These are phyloP conservation scores for Hamigera avellanea DNA, from an alignment of 495 filamentous ascomycete genomes.

Conservation along the genomic window DNA sequence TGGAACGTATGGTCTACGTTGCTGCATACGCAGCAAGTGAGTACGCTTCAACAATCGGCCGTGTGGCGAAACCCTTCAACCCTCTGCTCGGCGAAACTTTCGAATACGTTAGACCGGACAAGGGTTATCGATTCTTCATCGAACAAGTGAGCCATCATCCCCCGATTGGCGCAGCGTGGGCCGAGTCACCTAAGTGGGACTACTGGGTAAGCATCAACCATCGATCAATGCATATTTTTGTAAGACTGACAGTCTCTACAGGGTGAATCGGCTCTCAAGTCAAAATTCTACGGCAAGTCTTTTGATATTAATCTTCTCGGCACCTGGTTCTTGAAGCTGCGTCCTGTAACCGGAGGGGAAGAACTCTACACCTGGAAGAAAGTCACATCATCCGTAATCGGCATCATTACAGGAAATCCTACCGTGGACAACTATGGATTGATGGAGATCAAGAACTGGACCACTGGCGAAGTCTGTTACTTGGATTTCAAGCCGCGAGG, in stretches of 20 bases:
- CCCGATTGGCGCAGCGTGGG: slow-evolving; percentile 86
- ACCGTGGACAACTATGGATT: slow-evolving; percentile 97
- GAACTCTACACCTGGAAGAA: slow-evolving; percentile 99
- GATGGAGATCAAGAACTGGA: slow-evolving; percentile 97
- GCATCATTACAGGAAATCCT: slow-evolving; percentile 93
- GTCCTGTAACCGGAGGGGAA: slow-evolving; percentile 65
- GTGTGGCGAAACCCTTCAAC: slow-evolving; percentile 97
- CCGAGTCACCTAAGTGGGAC: slow-evolving; percentile 88
- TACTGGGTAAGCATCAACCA: slow-evolving; percentile 54
- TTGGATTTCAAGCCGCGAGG: slow-evolving; percentile 92
- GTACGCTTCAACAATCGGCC: slow-evolving; percentile 91
- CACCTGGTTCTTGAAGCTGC: slow-evolving; percentile 90
- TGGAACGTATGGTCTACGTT: slow-evolving; percentile 92
- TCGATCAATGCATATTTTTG: no score
- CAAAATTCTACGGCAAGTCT: slow-evolving; percentile 94
- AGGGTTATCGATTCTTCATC: slow-evolving; percentile 94
- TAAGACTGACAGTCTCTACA: no score
- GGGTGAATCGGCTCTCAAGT: slow-evolving; percentile 93
- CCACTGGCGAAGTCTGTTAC: slow-evolving; percentile 79
- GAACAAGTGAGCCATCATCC: slow-evolving; percentile 99
- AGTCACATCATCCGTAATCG: slow-evolving; percentile 92
- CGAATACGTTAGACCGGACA: slow-evolving; percentile 90
- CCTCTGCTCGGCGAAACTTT: slow-evolving; percentile 93
- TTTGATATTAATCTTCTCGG: slow-evolving; percentile 95
- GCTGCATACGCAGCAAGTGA: slow-evolving; percentile 91